These are phyloP conservation scores for Adansonia madagascariensis DNA, from an alignment of 441 rosid species.

Conservation along the genomic window DNA sequence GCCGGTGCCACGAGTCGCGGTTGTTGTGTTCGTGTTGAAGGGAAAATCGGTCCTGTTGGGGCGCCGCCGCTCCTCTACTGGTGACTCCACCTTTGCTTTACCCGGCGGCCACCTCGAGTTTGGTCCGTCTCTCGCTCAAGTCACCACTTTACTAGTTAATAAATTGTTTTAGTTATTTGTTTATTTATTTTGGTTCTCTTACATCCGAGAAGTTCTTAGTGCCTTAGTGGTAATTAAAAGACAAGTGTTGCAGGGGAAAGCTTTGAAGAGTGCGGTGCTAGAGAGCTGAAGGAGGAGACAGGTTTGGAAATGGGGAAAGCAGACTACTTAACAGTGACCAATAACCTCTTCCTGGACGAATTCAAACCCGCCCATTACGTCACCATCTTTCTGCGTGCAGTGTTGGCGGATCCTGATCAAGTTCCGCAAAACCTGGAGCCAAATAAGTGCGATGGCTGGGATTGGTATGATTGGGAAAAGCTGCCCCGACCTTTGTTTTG, in stretches of 20 bases:
- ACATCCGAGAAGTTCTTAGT: neutral
- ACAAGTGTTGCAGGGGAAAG: slow-evolving; percentile 57
- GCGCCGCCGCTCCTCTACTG: slow-evolving; percentile 63
- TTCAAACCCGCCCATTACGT: slow-evolving; percentile 78
- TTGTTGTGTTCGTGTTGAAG: slow-evolving; percentile 65
- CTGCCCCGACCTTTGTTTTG: slow-evolving; percentile 73
- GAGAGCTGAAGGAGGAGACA: slow-evolving; percentile 84
- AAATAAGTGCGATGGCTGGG: slow-evolving; percentile 77
- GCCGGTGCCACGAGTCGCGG: slow-evolving; percentile 63
- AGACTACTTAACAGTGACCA: slow-evolving; percentile 66
- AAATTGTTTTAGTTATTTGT: neutral
- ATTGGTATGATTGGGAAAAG: slow-evolving; percentile 69
- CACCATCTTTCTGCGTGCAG: slow-evolving; percentile 57
- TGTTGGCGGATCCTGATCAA: slow-evolving; percentile 51
- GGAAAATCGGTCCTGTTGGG: slow-evolving; percentile 70
- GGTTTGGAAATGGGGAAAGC: slow-evolving; percentile 54
- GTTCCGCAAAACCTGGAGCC: slow-evolving; percentile 67
- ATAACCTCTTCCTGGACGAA: slow-evolving; percentile 52
- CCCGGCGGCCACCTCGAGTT: slow-evolving; percentile 97
- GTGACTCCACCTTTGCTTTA: slow-evolving; percentile 73
- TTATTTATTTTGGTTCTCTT: neutral
- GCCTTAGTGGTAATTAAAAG: neutral
- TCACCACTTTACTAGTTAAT: neutral
- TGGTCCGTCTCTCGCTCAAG: slow-evolving; percentile 37
- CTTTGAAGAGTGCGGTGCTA: slow-evolving; percentile 77